phyloP scores from a whole-genome alignment of 768 basidiomycete species.

The Phaffia tasmanica region DNA sequence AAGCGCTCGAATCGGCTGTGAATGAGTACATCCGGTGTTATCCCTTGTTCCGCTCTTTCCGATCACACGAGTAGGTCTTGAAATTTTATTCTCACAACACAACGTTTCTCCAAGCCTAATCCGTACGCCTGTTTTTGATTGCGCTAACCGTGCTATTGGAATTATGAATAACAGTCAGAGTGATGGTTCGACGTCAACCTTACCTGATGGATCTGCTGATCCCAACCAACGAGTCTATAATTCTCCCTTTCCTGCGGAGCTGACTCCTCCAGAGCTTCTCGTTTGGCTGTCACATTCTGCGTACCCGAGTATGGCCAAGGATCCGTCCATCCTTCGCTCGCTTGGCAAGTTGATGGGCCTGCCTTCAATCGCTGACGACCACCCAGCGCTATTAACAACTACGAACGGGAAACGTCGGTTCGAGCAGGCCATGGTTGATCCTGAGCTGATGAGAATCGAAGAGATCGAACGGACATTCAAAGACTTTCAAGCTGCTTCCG shows the following conservation, averaged over 20 bases:
- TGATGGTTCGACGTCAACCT: too few species aligned
- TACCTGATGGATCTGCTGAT: too few species aligned
- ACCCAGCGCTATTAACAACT: neutral
- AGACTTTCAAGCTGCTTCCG: neutral
- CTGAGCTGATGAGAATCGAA: neutral
- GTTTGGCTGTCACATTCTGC: constrained; percentile 22
- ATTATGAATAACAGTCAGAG: too few species aligned
- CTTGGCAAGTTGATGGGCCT: constrained; percentile 18
- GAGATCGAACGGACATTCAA: neutral
- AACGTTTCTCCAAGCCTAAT: too few species aligned
- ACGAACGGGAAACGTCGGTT: neutral
- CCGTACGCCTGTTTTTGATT: too few species aligned
- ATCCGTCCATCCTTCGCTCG: constrained; percentile 13
- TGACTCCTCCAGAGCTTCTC: constrained; percentile 19
- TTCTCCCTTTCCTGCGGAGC: constrained; percentile 4
- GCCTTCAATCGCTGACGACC: neutral
- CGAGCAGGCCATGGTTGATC: neutral
- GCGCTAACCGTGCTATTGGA: too few species aligned
- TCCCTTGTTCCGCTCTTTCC: too few species aligned
- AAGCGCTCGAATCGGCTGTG: too few species aligned
- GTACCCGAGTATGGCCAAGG: constrained; percentile 17
- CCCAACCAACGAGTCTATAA: too few species aligned
- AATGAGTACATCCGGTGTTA: too few species aligned
- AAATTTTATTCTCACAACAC: too few species aligned
- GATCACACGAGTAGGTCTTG: too few species aligned